These are phyloP conservation scores for Platanthera zijinensis DNA, from an alignment of 106 monocot genomes.

Conservation along the genomic window DNA sequence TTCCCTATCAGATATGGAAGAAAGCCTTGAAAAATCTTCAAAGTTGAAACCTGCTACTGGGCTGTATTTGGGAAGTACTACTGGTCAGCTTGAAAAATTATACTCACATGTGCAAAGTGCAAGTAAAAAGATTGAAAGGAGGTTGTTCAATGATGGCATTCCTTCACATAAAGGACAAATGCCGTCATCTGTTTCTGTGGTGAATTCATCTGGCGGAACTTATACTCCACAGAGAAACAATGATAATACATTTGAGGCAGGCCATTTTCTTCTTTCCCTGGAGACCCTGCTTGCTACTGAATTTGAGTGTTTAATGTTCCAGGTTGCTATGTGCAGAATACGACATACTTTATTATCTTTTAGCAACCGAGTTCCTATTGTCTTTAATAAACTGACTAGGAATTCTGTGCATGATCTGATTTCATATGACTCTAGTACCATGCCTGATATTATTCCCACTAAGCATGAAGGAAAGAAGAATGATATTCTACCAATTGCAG, in stretches of 20 bases:
- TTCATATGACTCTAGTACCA: conserved; percentile 18
- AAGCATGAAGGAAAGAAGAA: conserved; percentile 59
- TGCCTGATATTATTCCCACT: conserved; percentile 18
- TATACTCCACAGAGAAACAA: conserved; percentile 31
- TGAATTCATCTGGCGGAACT: conserved; percentile 27
- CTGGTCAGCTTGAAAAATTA: conserved; percentile 21
- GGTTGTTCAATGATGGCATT: conserved; percentile 16
- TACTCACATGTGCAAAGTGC: conserved; percentile 46
- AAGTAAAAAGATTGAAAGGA: conserved; percentile 31
- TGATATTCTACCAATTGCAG: conserved; percentile 67
- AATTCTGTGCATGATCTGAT: conserved; percentile 27
- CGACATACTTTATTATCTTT: conserved; percentile 67
- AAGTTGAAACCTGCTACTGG: conserved; percentile 19
- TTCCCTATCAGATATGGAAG: conserved; percentile 34
- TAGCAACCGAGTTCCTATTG: conserved; percentile 24
- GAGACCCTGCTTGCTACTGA: conserved; percentile 78
- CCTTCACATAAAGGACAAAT: conserved; percentile 30
- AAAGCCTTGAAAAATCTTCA: conserved; percentile 31
- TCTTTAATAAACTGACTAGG: conserved; percentile 24
- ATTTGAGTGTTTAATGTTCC: conserved; percentile 77
- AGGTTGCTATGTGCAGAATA: conserved; percentile 82
- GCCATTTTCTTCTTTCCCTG: conserved; percentile 36
- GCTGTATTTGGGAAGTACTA: conserved; percentile 9
- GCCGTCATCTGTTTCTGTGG: conserved; percentile 29
- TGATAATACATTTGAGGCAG: conserved; percentile 40